phyloP scores from a whole-genome alignment of 2,329 filamentous ascomycete species.

The Colletotrichum aenigma region DNA sequence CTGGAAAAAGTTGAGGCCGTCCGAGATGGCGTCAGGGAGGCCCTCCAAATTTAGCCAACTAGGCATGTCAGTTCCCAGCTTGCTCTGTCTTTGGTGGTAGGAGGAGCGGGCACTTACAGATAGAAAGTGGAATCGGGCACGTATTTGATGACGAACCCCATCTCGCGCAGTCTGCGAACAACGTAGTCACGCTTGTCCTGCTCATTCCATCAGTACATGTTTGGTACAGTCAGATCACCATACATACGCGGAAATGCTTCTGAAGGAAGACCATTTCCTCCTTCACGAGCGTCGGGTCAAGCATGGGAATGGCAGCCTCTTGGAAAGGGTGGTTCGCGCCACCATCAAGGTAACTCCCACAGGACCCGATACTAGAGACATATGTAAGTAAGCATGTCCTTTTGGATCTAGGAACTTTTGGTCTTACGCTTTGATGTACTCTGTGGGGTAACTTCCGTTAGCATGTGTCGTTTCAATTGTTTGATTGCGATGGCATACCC shows the following conservation, averaged over 20 bases:
- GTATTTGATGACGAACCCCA: constrained; percentile 86
- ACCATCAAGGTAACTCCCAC: constrained; percentile 92
- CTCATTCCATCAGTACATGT: constrained; percentile 23
- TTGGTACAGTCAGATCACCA: neutral
- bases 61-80: neutral
- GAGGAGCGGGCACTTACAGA: constrained; percentile 60
- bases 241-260: constrained; percentile 73
- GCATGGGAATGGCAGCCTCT: constrained; percentile 89
- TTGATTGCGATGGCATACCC: constrained; percentile 34
- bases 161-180: constrained; percentile 76
- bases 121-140: constrained; percentile 95
- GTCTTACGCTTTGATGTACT: constrained; percentile 83
- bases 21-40: constrained; percentile 81
- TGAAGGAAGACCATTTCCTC: constrained; percentile 91
- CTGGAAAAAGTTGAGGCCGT: constrained; percentile 96
- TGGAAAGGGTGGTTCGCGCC: constrained; percentile 96
- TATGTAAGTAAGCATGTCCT: neutral
- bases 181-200: constrained; percentile 91
- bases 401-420: neutral
- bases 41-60: constrained; percentile 66
- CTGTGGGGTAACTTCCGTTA: constrained; percentile 36
- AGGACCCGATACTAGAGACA: constrained; percentile 72
- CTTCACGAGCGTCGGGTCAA: constrained; percentile 82
- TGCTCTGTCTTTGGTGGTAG: neutral
- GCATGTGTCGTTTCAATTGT: neutral